Conservation (phyloP, 176 grass and related monocot genomes). For the Elaeis guineensis region DNA sequence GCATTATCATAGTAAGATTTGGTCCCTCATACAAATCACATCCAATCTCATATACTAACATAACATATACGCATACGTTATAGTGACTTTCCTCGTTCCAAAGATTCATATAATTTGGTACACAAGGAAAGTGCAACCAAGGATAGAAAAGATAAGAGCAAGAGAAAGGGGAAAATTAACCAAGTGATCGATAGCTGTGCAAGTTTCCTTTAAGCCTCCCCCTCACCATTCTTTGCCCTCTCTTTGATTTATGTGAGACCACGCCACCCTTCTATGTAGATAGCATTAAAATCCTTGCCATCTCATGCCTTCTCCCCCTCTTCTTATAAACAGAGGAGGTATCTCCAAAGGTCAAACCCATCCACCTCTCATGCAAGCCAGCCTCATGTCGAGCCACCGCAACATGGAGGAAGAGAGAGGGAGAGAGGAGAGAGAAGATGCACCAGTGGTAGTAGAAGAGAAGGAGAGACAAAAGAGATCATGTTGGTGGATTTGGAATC, state of each 20-base stretch:
- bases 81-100: too few species aligned
- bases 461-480: neutral
- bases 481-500: neutral
- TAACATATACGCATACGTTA: too few species aligned
- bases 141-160: neutral
- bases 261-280: neutral
- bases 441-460: too few species aligned
- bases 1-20: too few species aligned
- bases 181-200: neutral
- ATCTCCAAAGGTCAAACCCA: too few species aligned
- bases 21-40: too few species aligned
- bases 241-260: neutral
- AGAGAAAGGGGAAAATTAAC: too few species aligned
- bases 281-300: neutral
- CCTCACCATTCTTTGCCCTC: neutral
- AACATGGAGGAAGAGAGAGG: too few species aligned
- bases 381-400: too few species aligned
- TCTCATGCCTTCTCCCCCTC: neutral
- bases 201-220: neutral
- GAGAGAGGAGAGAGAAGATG: too few species aligned
- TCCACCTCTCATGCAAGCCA: too few species aligned
- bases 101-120: neutral
- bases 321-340: neutral
- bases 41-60: too few species aligned
- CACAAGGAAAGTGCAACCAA: neutral